These are phyloP conservation scores for Pyrus bretschneideri DNA, from an alignment of 306 rosid genomes.

Conservation along the genomic window DNA sequence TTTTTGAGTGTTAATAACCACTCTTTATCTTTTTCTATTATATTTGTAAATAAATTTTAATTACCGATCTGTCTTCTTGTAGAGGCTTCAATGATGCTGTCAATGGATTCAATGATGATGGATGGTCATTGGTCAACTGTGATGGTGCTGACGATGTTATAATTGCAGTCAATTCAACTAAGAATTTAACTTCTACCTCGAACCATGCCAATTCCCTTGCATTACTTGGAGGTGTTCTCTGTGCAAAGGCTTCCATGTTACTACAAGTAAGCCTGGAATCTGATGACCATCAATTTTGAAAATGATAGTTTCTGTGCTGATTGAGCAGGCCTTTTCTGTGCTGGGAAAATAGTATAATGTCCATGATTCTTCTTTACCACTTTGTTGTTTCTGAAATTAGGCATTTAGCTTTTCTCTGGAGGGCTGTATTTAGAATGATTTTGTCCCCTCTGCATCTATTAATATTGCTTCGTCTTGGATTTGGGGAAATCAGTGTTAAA, in stretches of 20 bases:
- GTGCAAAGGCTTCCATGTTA: slow-evolving; percentile 97
- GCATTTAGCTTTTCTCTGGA: not conserved
- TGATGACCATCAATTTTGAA: not conserved
- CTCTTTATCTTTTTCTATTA: not conserved
- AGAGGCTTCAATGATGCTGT: slow-evolving; percentile 98
- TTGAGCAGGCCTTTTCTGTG: not conserved
- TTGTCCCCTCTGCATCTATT: not conserved
- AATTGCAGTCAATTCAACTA: slow-evolving; percentile 67
- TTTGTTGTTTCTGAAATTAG: not conserved
- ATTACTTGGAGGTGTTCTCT: slow-evolving; percentile 83
- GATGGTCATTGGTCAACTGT: slow-evolving; percentile 76
- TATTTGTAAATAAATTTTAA: not conserved
- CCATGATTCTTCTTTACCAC: not conserved
- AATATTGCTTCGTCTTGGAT: not conserved
- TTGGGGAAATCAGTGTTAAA: not conserved
- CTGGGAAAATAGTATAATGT: not conserved
- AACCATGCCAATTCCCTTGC: slow-evolving; percentile 67
- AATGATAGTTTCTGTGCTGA: not conserved
- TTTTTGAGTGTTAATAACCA: not conserved
- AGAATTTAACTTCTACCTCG: slow-evolving; percentile 55
- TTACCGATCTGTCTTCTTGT: slow-evolving; percentile 4
- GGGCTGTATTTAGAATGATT: not conserved
- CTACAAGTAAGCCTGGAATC: slow-evolving; percentile 63
- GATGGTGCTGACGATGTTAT: slow-evolving; percentile 92
- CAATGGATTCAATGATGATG: slow-evolving; percentile 93